phyloP scores from a whole-genome alignment of 306 rosid genomes.

The Dryas alaskensis region DNA sequence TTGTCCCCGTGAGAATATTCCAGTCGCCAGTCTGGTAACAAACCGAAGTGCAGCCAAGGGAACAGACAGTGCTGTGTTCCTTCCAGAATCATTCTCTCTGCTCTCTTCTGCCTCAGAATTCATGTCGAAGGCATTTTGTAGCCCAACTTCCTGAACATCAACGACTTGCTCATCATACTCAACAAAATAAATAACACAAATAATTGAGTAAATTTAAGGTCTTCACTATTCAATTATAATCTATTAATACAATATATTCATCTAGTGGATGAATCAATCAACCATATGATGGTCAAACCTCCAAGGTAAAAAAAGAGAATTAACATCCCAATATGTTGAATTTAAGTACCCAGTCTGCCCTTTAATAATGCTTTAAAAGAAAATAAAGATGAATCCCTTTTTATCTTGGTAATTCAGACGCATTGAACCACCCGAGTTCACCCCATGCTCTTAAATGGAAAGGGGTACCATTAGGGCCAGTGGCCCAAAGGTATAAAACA shows the following conservation, averaged over 20 bases:
- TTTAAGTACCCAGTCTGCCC: neutral
- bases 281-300: slow-evolving; percentile 21
- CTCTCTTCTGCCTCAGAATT: slow-evolving; percentile 64
- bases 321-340: slow-evolving; percentile 8
- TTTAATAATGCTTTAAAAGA: neutral
- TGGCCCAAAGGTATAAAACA: slow-evolving; percentile 2
- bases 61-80: slow-evolving; percentile 72
- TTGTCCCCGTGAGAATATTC: slow-evolving; percentile 85
- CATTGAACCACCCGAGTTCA: no score
- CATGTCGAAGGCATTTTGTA: slow-evolving; percentile 43
- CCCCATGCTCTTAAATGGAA: neutral
- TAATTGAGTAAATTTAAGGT: slow-evolving; percentile 28
- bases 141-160: slow-evolving; percentile 60
- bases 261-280: slow-evolving; percentile 20
- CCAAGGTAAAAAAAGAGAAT: slow-evolving; percentile 5
- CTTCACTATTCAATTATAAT: slow-evolving; percentile 4
- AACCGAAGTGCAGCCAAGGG: slow-evolving; percentile 88
- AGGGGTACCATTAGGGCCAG: neutral
- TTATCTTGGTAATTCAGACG: neutral
- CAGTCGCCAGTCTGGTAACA: slow-evolving; percentile 81
- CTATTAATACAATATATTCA: slow-evolving; percentile 17
- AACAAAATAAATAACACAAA: slow-evolving; percentile 20
- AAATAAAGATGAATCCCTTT: neutral
- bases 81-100: slow-evolving; percentile 54
- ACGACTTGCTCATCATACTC: slow-evolving; percentile 15